Evolutionary conservation across 2,329 filamentous ascomycete species (phyloP).

Genomic region (Cladobotryum mycophilum): DNA sequence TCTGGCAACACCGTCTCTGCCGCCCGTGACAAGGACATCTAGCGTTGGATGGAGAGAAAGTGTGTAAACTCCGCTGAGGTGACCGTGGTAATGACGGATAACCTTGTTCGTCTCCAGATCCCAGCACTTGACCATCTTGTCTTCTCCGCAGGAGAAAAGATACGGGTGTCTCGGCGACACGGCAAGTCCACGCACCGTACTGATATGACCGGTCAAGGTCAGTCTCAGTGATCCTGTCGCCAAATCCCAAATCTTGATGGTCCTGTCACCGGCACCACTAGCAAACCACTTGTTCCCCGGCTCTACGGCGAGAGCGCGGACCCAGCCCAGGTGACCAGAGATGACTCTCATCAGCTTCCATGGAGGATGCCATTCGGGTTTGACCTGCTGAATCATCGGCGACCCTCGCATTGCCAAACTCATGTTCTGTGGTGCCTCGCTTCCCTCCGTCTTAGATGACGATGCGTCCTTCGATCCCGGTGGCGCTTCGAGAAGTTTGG

Average conservation of each 20-base stretch:
- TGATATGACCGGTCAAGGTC: constrained; percentile 90
- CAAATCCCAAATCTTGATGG: constrained; percentile 98
- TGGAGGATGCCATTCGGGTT: constrained; percentile 92
- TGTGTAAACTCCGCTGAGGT: constrained; percentile 92
- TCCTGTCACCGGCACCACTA: constrained; percentile 88
- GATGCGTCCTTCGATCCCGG: constrained; percentile 31
- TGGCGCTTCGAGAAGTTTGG: constrained; percentile 34
- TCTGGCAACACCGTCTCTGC: constrained; percentile 85
- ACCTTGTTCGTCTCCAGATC: constrained; percentile 99
- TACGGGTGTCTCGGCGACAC: constrained; percentile 93
- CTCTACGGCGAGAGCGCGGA: constrained; percentile 81
- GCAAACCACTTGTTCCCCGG: constrained; percentile 98
- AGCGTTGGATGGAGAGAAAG: constrained; percentile 88
- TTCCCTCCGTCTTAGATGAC: constrained; percentile 12
- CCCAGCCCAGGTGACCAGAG: constrained; percentile 94
- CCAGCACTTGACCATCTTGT: constrained; percentile 99
- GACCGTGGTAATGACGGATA: constrained; percentile 94
- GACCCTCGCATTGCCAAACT: constrained; percentile 26
- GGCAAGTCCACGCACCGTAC: constrained; percentile 83
- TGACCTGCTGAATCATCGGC: constrained; percentile 40
- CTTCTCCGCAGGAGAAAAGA: constrained; percentile 94
- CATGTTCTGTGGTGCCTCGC: constrained; percentile 21
- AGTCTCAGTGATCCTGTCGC: constrained; percentile 78
- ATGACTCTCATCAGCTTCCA: constrained; percentile 99
- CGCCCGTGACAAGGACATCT: constrained; percentile 90